Base-by-base conservation (phyloP, 345 rosid species). In the Lenwebbia sp. region DNA sequence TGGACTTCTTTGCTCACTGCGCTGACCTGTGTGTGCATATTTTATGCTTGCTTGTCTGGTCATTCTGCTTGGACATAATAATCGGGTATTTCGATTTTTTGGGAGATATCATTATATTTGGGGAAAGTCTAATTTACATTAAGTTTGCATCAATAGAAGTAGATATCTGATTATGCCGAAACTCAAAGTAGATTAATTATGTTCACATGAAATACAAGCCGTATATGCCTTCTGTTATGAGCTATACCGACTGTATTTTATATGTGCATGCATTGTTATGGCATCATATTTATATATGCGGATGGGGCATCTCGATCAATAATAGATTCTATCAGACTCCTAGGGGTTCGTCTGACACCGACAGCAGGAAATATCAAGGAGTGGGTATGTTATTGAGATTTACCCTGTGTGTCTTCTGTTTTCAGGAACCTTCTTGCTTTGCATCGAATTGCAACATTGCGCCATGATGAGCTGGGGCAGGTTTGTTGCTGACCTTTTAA, bases 381-480 rank as follows among this genome's bases (percentile, higher is more conserved):
- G 47, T 19, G 78, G 47, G 47, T 33, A 33, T 70, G 78, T 70
- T 70, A 17, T 8, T 70, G 47, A 70, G 78, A 52, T 83, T 83
- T 56, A 83, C 26, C 49, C 0, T 3, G 51, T 11, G n/a, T 0
- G 10, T 83, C 84, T 83, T 54, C 15, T 51, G 10, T 65, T 84
- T 70, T 57, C 92, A 95, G 98, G 75, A 91, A 91, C 83, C 96
- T 96, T 83, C 96, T 96, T 87, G 92, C 95, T 33, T 91, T 95
- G 88, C 98, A 94, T 87, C 95, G 94, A n/a, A 91, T 94, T 58
- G 96, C 98, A 17, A 96, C 98, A 37, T 82, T 95, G 87, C 98
- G 95, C 83, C 99, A 93, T 91, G 98, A 94, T 91, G 96, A 96
- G 88, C 91, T 95, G 86, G 96, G 98, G 40, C 98, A 94, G 96